A percentile compares a stretch with the other conserved stretches of the same genome.
Conservation (phyloP, 2,329 filamentous ascomycete genomes). For the Neocucurbitaria cava region DNA sequence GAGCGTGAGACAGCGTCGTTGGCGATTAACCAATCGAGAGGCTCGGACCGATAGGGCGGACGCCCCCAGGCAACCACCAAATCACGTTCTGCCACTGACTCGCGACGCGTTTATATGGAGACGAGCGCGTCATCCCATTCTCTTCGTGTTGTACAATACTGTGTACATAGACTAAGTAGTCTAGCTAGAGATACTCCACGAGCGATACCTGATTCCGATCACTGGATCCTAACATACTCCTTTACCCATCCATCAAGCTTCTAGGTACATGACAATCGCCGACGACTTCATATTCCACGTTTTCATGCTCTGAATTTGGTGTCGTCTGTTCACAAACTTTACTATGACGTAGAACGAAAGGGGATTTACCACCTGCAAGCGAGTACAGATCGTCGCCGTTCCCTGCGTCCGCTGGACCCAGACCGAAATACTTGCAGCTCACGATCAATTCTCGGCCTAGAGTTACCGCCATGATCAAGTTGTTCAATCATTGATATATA, state of each 20-base stretch:
- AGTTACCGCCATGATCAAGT: slow-evolving; percentile 12
- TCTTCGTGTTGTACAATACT: not conserved
- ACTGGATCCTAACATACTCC: not conserved
- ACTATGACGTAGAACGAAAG: slow-evolving; percentile 12
- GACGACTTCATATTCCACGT: slow-evolving; percentile 11
- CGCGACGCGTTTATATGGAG: not conserved
- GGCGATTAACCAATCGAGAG: slow-evolving; percentile 11
- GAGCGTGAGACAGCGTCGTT: slow-evolving; percentile 22
- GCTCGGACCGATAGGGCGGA: not conserved
- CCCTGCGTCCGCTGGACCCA: slow-evolving; percentile 8
- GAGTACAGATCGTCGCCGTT: slow-evolving; percentile 15
- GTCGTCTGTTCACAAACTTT: not conserved
- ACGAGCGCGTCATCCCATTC: not conserved
- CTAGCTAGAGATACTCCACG: not conserved
- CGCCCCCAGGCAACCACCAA: not conserved
- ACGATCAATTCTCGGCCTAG: slow-evolving; percentile 9
- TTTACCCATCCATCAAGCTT: slow-evolving; percentile 4
- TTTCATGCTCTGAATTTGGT: not conserved
- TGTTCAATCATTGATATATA: slow-evolving; percentile 1
- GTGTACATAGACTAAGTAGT: too few relatives aligned
- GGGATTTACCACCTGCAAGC: slow-evolving; percentile 15
- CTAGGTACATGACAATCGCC: slow-evolving; percentile 17
- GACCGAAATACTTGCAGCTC: slow-evolving; percentile 3
- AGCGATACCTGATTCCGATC: not conserved
- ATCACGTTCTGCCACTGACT: not conserved